phyloP scores from a whole-genome alignment of 1,139 yeast species.

The Saccharomycopsis hybrid region DNA sequence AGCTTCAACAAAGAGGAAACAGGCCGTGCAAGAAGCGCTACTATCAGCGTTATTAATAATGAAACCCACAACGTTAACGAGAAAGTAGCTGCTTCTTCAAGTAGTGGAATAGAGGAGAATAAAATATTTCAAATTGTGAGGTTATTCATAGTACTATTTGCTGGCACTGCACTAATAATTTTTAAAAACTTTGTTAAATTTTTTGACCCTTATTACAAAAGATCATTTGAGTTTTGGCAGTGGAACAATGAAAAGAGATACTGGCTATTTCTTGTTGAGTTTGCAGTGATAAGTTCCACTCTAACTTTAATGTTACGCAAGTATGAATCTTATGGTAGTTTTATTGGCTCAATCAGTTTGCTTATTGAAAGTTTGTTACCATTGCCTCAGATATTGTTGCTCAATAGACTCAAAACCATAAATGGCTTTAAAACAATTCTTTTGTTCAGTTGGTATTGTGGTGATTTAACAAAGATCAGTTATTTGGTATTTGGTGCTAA shows the following conservation, averaged over 20 bases:
- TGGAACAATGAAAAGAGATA: slow-evolving; percentile 60
- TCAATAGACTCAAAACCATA: slow-evolving; percentile 60
- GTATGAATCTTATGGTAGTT: slow-evolving; percentile 41
- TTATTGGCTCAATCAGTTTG: slow-evolving; percentile 66
- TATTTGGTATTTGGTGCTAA: slow-evolving; percentile 69
- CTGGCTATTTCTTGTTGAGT: slow-evolving; percentile 60
- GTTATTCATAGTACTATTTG: not conserved
- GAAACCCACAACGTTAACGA: not conserved
- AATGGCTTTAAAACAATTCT: slow-evolving; percentile 75
- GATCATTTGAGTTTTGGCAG: slow-evolving; percentile 78
- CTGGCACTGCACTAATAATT: slow-evolving; percentile 25
- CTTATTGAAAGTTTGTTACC: slow-evolving; percentile 80
- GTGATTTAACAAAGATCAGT: slow-evolving; percentile 72
- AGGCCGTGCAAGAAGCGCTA: not conserved
- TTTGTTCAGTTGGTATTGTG: slow-evolving; percentile 80
- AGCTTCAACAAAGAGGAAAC: too few relatives aligned
- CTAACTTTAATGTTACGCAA: slow-evolving; percentile 42
- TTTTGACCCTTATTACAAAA: slow-evolving; percentile 61
- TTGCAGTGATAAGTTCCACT: slow-evolving; percentile 35
- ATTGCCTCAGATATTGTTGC: slow-evolving; percentile 74
- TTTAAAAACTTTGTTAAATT: slow-evolving; percentile 40
- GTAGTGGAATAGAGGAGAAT: not conserved
- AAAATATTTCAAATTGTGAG: not conserved
- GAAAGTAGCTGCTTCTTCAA: not conserved
- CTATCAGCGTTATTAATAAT: not conserved